Evolutionary conservation across 2,329 filamentous ascomycete species (phyloP), one percentile per base, ranked within the genome.

Genomic region (Pseudogymnoascus sp.): DNA sequence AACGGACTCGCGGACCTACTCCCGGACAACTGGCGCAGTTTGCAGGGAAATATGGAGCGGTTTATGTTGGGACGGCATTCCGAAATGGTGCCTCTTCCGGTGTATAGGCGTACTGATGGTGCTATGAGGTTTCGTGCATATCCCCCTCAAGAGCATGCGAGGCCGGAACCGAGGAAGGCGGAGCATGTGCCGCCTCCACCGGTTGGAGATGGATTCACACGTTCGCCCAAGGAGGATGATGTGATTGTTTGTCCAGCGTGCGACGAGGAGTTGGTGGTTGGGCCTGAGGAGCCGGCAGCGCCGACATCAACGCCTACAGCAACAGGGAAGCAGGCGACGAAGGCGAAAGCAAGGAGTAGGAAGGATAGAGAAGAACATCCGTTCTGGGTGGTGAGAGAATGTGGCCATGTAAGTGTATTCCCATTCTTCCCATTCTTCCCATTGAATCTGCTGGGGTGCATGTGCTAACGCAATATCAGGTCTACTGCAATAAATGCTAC

Each of bases 381-480:
- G 69, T 93, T 97, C 64, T 97, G 92, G 92, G 88, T 94, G 0
- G 81, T 94, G 36, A 96, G 92, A 74, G 82, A 82, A 59, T 99
- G 94, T 72, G 94, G 94, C 66, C 94, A 99, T 77, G 94, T 97
- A 81, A 74, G 83, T 79, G 44, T 40, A 37, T 26, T 63, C 17
- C 17, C 17, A 17, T 17, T 17, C 17, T 17, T 24, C 26, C 10
- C 39, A 17, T 62, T 6, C 26, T 33, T 62, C 21, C 67, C 47
- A 10, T 39, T 8, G 13, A 33, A 17, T 36, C 11, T 54, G 26
- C 10, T 26, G 9, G 5, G 17, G 44, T 10, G 9, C 41, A 60
- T 41, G 15, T 64, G 35, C 66, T 74, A 63, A 74, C 57, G 31
- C 58, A 17, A 5, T 61, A 26, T 9, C 41, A 87, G 84, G 84